Conservation (phyloP, 257 asterid genomes). For the Jasminum sambac region DNA sequence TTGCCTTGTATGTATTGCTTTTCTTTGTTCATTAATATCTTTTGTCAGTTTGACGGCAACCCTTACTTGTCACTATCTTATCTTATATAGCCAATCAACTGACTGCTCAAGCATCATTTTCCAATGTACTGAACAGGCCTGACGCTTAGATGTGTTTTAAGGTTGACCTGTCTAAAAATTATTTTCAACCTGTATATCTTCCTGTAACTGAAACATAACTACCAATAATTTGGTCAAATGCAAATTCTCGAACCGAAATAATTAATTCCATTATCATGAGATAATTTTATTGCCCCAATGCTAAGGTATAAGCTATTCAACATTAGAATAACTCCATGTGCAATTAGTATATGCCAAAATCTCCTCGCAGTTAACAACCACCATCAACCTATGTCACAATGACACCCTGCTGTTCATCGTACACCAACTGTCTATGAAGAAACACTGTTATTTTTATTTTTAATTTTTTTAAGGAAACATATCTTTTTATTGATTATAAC, state of each 20-base stretch:
- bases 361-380: neutral
- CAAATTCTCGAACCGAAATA: neutral
- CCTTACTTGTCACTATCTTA: neutral
- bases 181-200: neutral
- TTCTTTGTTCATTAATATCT: neutral
- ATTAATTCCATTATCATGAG: neutral
- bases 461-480: too few species aligned
- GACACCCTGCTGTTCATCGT: neutral
- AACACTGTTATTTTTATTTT: too few species aligned
- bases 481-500: too few species aligned
- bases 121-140: neutral
- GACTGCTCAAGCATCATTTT: neutral
- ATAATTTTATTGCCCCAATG: neutral
- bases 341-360: neutral
- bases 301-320: neutral
- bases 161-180: neutral
- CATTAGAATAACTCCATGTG: neutral
- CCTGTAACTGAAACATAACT: neutral
- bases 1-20: constrained; percentile 3
- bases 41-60: constrained; percentile 7
- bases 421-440: neutral
- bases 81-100: neutral
- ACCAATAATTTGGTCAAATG: neutral
- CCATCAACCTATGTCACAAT: neutral
- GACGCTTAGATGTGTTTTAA: constrained; percentile 2